These are phyloP conservation scores for Hanseniaspora opuntiae DNA, from an alignment of 805 yeast species.

Conservation along the genomic window DNA sequence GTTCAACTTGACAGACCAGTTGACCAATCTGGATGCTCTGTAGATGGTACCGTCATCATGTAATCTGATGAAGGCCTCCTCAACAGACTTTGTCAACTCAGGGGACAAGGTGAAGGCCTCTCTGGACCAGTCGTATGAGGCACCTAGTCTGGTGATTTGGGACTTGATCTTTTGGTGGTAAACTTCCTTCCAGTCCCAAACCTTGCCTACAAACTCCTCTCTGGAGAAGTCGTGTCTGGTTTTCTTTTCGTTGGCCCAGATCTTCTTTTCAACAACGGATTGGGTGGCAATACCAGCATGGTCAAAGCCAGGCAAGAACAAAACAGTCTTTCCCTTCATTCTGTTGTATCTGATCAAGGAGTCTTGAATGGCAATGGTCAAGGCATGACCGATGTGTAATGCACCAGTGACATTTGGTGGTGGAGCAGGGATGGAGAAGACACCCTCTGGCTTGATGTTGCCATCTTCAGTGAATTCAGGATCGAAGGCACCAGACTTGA, in stretches of 20 bases:
- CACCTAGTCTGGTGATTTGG: slow-evolving; percentile 80
- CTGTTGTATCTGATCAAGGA: slow-evolving; percentile 84
- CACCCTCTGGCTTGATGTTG: slow-evolving; percentile 63
- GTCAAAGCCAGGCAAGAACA: slow-evolving; percentile 92
- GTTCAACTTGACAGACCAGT: slow-evolving; percentile 90
- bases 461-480: slow-evolving; percentile 76
- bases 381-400: slow-evolving; percentile 94
- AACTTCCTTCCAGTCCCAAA: slow-evolving; percentile 97
- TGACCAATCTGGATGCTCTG: slow-evolving; percentile 83
- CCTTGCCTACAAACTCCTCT: slow-evolving; percentile 72
- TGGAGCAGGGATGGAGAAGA: slow-evolving; percentile 89
- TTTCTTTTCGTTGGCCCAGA: slow-evolving; percentile 74
- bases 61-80: slow-evolving; percentile 77
- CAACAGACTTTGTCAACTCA: slow-evolving; percentile 61
- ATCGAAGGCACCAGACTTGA: slow-evolving; percentile 67
- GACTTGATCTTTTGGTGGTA: slow-evolving; percentile 74
- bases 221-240: slow-evolving; percentile 94
- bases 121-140: slow-evolving; percentile 90
- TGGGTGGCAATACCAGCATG: slow-evolving; percentile 99
- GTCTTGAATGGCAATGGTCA: slow-evolving; percentile 90
- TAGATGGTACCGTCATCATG: slow-evolving; percentile 93
- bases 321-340: slow-evolving; percentile 90
- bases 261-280: slow-evolving; percentile 90
- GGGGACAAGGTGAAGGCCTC: slow-evolving; percentile 90
- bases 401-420: slow-evolving; percentile 99